These are phyloP conservation scores for Aspergillus tubingensis DNA, from an alignment of 2,329 filamentous ascomycete genomes.

Conservation along the genomic window DNA sequence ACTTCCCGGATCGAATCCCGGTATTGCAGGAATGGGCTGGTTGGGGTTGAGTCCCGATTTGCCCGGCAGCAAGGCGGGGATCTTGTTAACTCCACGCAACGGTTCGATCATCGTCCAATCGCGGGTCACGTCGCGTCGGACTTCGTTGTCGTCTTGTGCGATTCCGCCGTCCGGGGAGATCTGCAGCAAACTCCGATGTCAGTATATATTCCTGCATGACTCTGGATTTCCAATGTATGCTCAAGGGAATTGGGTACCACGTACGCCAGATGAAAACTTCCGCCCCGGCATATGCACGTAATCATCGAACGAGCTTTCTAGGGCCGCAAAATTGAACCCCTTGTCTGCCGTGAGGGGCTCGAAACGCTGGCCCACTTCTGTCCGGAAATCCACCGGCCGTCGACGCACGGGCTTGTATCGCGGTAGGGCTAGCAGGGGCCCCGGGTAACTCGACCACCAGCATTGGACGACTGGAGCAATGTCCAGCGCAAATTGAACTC, in stretches of 20 bases:
- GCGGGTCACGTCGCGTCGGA: conserved; percentile 10
- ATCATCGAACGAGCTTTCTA: conserved; percentile 46
- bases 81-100: conserved; percentile 2
- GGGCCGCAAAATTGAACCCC: conserved; percentile 51
- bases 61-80: not conserved
- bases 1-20: conserved; percentile 10
- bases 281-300: conserved; percentile 51
- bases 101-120: conserved; percentile 16
- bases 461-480: conserved; percentile 46
- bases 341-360: conserved; percentile 34
- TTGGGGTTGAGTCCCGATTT: not conserved
- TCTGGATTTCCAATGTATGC: too few relatives aligned
- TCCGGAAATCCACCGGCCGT: conserved; percentile 42
- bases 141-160: conserved; percentile 14
- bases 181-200: conserved; percentile 3
- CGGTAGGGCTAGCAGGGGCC: conserved; percentile 41
- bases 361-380: conserved; percentile 49
- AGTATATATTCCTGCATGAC: too few relatives aligned
- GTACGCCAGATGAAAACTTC: conserved; percentile 35
- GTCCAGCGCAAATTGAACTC: conserved; percentile 43
- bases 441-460: conserved; percentile 46
- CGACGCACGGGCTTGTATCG: conserved; percentile 43
- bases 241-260: conserved; percentile 1
- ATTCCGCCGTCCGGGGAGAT: conserved; percentile 21
- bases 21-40: not conserved